Evolutionary conservation across 2,329 filamentous ascomycete species (phyloP), one percentile per base, ranked within the genome.

Genomic region (Graphilbum fragrans): DNA sequence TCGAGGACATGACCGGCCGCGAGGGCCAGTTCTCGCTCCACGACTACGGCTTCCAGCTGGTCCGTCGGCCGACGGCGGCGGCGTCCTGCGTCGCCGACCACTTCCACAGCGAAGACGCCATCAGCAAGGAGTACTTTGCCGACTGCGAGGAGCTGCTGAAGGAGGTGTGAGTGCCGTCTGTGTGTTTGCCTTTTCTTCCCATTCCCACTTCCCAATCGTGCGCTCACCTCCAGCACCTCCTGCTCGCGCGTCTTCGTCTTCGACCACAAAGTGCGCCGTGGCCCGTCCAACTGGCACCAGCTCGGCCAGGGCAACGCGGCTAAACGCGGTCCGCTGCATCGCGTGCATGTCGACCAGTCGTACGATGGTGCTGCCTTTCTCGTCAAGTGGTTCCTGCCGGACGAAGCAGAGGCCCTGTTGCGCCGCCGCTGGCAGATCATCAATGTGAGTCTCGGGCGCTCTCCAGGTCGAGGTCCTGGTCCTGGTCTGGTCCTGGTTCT

Each of bases 201-300:
- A 29, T 14, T 29, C 8, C 8, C 25, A 29, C 25, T 29, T 29
- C 25, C 25, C 14, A 29, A 8, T 29, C 17, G 17, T 23, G 10
- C 10, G 5, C 5, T 16, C 17, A 21, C 35, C 9, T n/a, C 9
- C 7, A 45, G 39, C 23, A 79, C 74, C 16, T 74, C 74, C 3
- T 73, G 67, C 2, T 56, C 54, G 22, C 65, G 67, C 19, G 56
- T 77, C 48, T 67, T 73, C 60, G 74, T 79, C 53, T 80, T 80
- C 52, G 72, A 77, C 58, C 78, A 86, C 58, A 86, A 81, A 11
- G 77, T 85, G 49, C 75, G 83, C 29, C 56, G 58, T 35, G 61
- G 62, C 0, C 61, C 60, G 7, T 58, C 61, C 3, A 54, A 65
- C 42, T 86, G 81, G 79, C 74, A 77, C 54, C 82, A 81, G 51